Base-by-base conservation (phyloP, 306 rosid species). In the Abrus pulchellus region DNA sequence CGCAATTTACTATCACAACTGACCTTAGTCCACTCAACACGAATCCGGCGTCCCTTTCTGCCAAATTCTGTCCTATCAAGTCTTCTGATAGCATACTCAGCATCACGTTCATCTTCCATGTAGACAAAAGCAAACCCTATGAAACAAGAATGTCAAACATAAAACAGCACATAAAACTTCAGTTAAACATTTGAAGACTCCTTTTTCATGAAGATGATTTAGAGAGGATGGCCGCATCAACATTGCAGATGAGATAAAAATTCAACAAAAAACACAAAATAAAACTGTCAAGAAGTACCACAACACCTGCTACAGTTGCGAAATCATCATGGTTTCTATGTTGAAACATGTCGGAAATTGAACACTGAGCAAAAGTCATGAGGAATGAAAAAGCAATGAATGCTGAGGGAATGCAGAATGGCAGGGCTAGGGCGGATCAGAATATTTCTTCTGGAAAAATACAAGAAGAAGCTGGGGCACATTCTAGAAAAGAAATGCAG, bases 11-110 rank as follows among this genome's bases (percentile, higher is more conserved):
- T 10, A 64, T n/a, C n/a, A 49, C 30, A 41, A 29, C 41, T 32
- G 86, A 92, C 97, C 89, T 90, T 92, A 33, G 95, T 87, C 97
- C 97, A 90, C 83, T 92, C 97, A 12, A 92, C 94, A 60, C 93
- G 97, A 82, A 92, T 87, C 33, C 87, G 89, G 30, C 97, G 92
- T 30, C 91, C 95, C 67, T 90, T 92, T 88, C 95, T 85, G 69
- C 97, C 97, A 89, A 92, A 92, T 83, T 90, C 95, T 34, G 93
- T 90, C 77, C 94, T 85, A 83, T 92, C 97, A 78, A 92, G 95
- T 75, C 94, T 84, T 83, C 97, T 87, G 49, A 92, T 92, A 61
- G 97, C 97, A 82, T 92, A 89, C 83, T 92, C 97, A 78, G 97
- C 93, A 82, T 92, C 95, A 52, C 91, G 85, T 43, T 92, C 95